Evolutionary conservation across 139 green algal species (phyloP).

Genomic region (Desmodesmus armatus): DNA sequence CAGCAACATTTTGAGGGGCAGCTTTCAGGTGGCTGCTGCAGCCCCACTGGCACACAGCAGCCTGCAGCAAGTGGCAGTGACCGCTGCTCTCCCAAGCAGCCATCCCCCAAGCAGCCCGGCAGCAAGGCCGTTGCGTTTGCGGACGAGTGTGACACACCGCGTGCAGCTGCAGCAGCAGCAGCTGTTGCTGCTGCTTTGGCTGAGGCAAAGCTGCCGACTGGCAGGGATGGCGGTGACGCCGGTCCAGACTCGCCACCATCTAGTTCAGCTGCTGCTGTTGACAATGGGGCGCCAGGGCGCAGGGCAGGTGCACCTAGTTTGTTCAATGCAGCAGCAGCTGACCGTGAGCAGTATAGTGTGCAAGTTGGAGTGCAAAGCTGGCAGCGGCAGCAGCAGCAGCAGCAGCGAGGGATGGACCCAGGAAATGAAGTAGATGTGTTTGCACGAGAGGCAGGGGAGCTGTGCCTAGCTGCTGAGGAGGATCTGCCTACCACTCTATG

Average conservation of each 20-base stretch:
- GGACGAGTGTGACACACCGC: background rate
- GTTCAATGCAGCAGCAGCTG: background rate
- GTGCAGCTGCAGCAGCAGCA: constrained; percentile 1
- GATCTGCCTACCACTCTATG: background rate
- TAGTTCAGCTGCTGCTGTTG: too few relatives aligned
- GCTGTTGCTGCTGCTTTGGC: too few relatives aligned
- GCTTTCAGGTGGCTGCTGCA: background rate
- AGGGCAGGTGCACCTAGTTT: too few relatives aligned
- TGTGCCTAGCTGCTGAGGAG: too few relatives aligned
- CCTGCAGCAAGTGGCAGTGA: background rate
- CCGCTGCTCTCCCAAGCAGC: too few relatives aligned
- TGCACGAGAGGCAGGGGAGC: background rate
- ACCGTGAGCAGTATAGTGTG: background rate
- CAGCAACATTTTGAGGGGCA: background rate
- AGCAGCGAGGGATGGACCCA: background rate
- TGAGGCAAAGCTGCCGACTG: too few relatives aligned
- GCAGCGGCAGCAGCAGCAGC: background rate
- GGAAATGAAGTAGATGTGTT: background rate
- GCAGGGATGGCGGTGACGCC: too few relatives aligned
- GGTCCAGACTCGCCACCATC: too few relatives aligned
- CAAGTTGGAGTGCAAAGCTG: background rate
- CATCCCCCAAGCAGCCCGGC: too few relatives aligned
- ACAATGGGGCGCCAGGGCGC: too few relatives aligned
- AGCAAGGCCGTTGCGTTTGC: background rate
- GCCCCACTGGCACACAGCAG: background rate